Percentiles rank a stretch among this genome's conserved stretches.
Conservation (phyloP, 208 protist species). For the Borovskyia barvae region DNA sequence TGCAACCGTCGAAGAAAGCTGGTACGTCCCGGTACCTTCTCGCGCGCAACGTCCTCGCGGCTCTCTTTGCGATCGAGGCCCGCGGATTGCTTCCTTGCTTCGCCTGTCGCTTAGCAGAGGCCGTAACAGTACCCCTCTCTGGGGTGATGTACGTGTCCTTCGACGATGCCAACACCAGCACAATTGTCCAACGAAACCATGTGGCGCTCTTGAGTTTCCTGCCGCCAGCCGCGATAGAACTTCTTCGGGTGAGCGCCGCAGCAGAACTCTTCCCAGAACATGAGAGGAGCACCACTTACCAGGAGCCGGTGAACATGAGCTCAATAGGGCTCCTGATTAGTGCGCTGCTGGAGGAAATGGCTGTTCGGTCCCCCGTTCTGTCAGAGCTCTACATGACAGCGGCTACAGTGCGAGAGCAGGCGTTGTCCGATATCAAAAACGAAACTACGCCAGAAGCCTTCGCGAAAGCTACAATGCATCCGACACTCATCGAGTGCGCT, state of each 20-base stretch:
- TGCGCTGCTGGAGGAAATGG: constrained; percentile 37
- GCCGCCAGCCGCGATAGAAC: constrained; percentile 53
- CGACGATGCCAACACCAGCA: constrained; percentile 16
- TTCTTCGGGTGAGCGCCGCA: constrained; percentile 39
- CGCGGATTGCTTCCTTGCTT: constrained; percentile 53
- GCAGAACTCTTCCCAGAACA: constrained; percentile 3
- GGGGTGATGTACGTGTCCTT: constrained; percentile 37
- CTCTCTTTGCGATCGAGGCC: constrained; percentile 54
- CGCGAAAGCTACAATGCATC: constrained; percentile 25
- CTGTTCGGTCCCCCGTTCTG: constrained; percentile 29
- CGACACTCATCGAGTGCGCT: constrained; percentile 23
- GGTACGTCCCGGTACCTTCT: constrained; percentile 35
- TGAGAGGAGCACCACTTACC: constrained; percentile 11
- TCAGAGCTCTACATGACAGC: constrained; percentile 51
- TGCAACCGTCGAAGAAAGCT: constrained; percentile 13
- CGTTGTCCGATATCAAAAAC: constrained; percentile 32
- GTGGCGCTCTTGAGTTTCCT: constrained; percentile 30
- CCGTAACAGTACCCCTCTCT: constrained; percentile 37
- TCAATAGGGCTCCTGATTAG: constrained; percentile 48
- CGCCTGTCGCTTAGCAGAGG: constrained; percentile 51
- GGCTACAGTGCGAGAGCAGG: constrained; percentile 45
- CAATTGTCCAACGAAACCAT: constrained; percentile 29
- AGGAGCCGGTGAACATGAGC: constrained; percentile 25
- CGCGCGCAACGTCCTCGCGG: constrained; percentile 34
- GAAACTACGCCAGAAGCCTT: constrained; percentile 23